These are phyloP conservation scores for Boletus semigastroideus DNA, from an alignment of 1,284 basidiomycete species.

Conservation along the genomic window DNA sequence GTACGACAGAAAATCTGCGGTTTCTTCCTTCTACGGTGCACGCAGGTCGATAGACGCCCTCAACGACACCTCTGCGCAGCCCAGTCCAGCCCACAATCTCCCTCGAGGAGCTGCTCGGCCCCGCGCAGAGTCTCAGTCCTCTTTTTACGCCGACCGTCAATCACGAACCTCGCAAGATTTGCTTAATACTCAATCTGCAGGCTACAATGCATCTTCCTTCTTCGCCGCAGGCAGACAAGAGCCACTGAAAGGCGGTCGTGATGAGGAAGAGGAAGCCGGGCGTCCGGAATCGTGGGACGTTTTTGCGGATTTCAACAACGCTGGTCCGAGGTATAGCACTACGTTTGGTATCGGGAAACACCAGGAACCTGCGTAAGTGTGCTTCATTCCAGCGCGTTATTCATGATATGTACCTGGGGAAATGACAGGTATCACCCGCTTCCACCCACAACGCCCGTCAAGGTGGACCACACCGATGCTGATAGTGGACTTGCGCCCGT, in stretches of 20 bases:
- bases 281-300: slow-evolving; percentile 72
- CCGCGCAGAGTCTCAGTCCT: slow-evolving; percentile 66
- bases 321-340: slow-evolving; percentile 75
- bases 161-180: slow-evolving; percentile 45
- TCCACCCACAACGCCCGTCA: slow-evolving; percentile 39
- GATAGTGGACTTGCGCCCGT: slow-evolving; percentile 45
- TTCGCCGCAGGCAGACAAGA: slow-evolving; percentile 65
- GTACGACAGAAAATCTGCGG: slow-evolving; percentile 67
- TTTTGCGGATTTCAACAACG: slow-evolving; percentile 89
- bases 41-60: slow-evolving; percentile 63
- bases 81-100: slow-evolving; percentile 11
- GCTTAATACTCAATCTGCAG: slow-evolving; percentile 47
- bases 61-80: slow-evolving; percentile 40
- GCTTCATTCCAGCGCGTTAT: neutral
- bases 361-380: slow-evolving; percentile 38
- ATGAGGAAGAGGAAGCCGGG: slow-evolving; percentile 50
- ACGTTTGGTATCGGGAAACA: slow-evolving; percentile 46
- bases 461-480: slow-evolving; percentile 35
- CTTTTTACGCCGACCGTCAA: slow-evolving; percentile 49
- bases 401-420: slow-evolving; percentile 1
- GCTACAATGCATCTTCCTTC: slow-evolving; percentile 69
- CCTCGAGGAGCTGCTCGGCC: slow-evolving; percentile 35
- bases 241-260: slow-evolving; percentile 69
- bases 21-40: slow-evolving; percentile 73
- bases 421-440: slow-evolving; percentile 54